Conservation (phyloP, 192 early-diverging fungal species). For the Backusella morwellensis region DNA sequence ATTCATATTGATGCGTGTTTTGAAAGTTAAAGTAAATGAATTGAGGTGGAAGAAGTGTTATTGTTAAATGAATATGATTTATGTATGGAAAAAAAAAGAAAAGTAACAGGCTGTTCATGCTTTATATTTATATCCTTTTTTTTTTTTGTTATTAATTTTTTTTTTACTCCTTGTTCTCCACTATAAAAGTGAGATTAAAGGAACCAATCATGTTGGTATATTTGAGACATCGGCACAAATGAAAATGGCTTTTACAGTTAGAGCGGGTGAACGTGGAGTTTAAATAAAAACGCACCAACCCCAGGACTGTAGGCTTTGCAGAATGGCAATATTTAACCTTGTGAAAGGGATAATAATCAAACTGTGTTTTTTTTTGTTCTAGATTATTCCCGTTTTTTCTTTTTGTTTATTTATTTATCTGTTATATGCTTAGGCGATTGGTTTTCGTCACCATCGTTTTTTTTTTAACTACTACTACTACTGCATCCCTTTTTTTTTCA, state of each 20-base stretch:
- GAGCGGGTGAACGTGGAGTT: background rate
- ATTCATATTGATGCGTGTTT: background rate
- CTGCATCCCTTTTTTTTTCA: no score
- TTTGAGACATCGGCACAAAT: background rate
- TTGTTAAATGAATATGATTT: background rate
- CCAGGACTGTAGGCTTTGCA: background rate
- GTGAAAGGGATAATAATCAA: background rate
- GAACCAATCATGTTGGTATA: background rate
- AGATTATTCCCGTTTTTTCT: background rate
- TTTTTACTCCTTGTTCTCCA: background rate
- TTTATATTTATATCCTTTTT: background rate
- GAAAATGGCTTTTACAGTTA: background rate
- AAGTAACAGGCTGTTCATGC: background rate
- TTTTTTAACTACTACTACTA: no score
- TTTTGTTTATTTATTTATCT: background rate
- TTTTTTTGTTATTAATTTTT: background rate
- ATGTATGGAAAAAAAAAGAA: background rate
- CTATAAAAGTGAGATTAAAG: background rate
- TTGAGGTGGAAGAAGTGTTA: background rate
- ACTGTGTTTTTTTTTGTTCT: background rate
- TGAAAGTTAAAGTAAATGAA: background rate
- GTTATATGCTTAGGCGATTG: background rate
- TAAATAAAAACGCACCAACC: background rate
- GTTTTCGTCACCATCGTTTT: no score
- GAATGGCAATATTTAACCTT: background rate